Percentiles rank a stretch among this genome's conserved stretches.
phyloP scores from a whole-genome alignment of 129 eudicot species.

The Artemisia annua region DNA sequence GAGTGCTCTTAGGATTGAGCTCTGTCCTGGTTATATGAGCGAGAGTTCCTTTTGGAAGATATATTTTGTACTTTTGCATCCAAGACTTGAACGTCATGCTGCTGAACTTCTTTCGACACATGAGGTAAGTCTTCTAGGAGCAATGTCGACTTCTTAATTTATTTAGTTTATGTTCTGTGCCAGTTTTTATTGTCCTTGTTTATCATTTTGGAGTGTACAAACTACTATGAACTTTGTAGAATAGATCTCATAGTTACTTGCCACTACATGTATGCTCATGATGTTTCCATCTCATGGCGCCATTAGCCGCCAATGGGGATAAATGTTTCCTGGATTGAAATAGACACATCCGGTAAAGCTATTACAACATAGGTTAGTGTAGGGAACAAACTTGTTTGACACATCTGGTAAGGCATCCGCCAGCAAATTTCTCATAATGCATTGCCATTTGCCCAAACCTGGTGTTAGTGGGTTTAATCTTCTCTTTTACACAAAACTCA shows the following conservation, averaged over 20 bases:
- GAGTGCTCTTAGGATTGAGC: conserved; percentile 74
- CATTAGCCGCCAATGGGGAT: neutral
- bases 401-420: neutral
- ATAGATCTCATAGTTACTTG: neutral
- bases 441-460: too few relatives aligned
- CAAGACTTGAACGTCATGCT: conserved; percentile 55
- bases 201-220: neutral
- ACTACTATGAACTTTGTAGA: neutral
- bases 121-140: conserved; percentile 43
- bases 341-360: too few relatives aligned
- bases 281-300: neutral
- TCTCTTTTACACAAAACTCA: too few relatives aligned
- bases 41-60: conserved; percentile 87
- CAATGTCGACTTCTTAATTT: neutral
- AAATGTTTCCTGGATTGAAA: too few relatives aligned
- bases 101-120: conserved; percentile 74
- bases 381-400: too few relatives aligned
- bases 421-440: neutral
- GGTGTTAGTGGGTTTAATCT: too few relatives aligned
- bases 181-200: neutral
- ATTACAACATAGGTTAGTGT: too few relatives aligned
- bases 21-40: conserved; percentile 77
- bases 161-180: conserved; percentile 7
- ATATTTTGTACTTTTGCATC: conserved; percentile 85
- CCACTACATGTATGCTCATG: neutral